phyloP scores from a whole-genome alignment of 2,329 filamentous ascomycete species.

The Stemphylium beticola region DNA sequence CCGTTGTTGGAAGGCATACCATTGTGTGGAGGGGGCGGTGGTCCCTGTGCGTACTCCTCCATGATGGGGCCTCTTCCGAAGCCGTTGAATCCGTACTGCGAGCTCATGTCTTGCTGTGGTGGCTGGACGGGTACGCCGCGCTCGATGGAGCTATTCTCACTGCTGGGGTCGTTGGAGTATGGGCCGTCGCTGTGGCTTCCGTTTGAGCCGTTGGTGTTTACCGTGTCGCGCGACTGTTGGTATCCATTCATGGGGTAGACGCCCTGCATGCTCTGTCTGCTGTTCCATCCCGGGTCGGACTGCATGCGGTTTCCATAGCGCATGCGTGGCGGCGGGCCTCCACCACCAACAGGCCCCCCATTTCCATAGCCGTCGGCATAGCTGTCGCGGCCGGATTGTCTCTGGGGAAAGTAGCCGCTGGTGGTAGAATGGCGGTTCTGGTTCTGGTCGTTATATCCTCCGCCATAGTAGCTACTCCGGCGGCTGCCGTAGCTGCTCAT shows the following conservation, averaged over 20 bases:
- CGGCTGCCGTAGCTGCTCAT: constrained; percentile 43
- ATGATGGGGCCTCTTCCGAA: constrained; percentile 54
- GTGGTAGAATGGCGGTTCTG: constrained; percentile 41
- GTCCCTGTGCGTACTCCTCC: constrained; percentile 47
- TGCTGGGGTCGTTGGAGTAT: constrained; percentile 87
- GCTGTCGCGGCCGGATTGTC: constrained; percentile 45
- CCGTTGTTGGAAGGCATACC: constrained; percentile 13
- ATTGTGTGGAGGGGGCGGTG: constrained; percentile 28
- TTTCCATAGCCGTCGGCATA: constrained; percentile 42
- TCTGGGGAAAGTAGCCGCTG: constrained; percentile 48
- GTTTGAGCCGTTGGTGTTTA: constrained; percentile 76
- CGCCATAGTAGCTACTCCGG: constrained; percentile 54
- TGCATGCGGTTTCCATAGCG: constrained; percentile 52
- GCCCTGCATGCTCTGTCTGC: constrained; percentile 42
- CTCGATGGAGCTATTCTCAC: constrained; percentile 90
- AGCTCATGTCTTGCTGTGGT: constrained; percentile 44
- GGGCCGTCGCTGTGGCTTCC: constrained; percentile 73
- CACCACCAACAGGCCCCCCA: constrained; percentile 46
- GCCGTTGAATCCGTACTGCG: constrained; percentile 66
- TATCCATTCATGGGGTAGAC: constrained; percentile 61
- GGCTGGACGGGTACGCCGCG: constrained; percentile 60
- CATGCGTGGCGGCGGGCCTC: constrained; percentile 37
- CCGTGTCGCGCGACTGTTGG: constrained; percentile 85
- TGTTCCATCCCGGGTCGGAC: constrained; percentile 52
- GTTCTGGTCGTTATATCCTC: constrained; percentile 31